phyloP scores from a whole-genome alignment of 345 rosid species.

The Salix arbutifolia region DNA sequence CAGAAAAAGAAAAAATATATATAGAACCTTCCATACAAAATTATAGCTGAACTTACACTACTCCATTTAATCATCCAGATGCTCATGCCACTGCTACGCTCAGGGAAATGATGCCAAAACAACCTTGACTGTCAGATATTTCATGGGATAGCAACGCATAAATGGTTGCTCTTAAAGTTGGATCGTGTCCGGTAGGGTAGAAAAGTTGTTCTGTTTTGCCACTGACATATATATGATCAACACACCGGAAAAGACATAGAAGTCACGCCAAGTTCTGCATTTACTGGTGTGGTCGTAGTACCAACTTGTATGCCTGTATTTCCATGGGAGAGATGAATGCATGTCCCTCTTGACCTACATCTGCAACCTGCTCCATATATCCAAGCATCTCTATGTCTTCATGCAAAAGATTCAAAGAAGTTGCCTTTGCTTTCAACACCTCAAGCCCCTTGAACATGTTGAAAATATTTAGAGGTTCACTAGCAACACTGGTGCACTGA shows the following conservation, averaged over 20 bases:
- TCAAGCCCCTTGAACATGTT: slow-evolving; percentile 69
- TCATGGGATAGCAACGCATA: not conserved
- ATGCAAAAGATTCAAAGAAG: slow-evolving; percentile 86
- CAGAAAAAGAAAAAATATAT: not conserved
- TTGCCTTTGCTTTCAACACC: slow-evolving; percentile 56
- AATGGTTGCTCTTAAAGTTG: not conserved
- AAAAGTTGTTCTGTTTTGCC: slow-evolving; percentile 4
- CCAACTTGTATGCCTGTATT: slow-evolving; percentile 89
- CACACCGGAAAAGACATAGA: slow-evolving; percentile 1
- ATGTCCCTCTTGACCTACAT: slow-evolving; percentile 57
- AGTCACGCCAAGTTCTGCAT: not conserved
- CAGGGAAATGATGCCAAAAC: not conserved
- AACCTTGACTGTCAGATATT: not conserved
- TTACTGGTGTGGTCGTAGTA: slow-evolving; percentile 49
- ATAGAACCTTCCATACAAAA: not conserved
- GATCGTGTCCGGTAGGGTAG: not conserved
- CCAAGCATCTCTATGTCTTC: slow-evolving; percentile 75
- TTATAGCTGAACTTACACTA: not conserved
- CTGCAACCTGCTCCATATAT: slow-evolving; percentile 52
- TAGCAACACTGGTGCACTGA: slow-evolving; percentile 53
- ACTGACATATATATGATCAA: not conserved
- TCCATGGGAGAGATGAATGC: slow-evolving; percentile 82
- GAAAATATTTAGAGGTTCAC: slow-evolving; percentile 64
- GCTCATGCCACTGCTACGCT: not conserved
- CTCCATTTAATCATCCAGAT: not conserved